Evolutionary conservation across 208 protist genomes (phyloP), one percentile per base, ranked within the genome.

Genomic region (Acanthamoeba castellanii): DNA sequence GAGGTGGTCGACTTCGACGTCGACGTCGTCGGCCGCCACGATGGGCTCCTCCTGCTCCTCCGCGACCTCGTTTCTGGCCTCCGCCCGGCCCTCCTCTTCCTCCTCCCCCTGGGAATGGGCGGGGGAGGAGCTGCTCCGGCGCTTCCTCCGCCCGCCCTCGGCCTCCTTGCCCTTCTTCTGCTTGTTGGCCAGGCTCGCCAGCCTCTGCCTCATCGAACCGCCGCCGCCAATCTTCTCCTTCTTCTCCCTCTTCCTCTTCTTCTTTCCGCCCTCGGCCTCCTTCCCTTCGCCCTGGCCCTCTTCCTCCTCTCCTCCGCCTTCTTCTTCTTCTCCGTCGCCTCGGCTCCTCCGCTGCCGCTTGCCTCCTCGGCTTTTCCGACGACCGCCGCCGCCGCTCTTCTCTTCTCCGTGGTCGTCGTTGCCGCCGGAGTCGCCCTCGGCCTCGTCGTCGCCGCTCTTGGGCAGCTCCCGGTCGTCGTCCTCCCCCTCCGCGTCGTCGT

Each of bases 241-340:
- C n/a, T n/a, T n/a, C n/a, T n/a, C n/a, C n/a, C n/a, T n/a, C 74
- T 84, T 84, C 22, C 30, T 84, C 72, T 81, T 81, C 72, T 81
- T 81, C 16, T 37, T 16, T 3, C 16, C 37, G 34, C 37, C 37
- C 7, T 13, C 32, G 25, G 7, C 32, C 47, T 52, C 47, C 47
- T 52, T 11, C 47, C 7, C 47, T 11, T 52, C 47, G 4, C 47
- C 47, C 47, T 74, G 7, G 66, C 14, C 66, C 32, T 14, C 66
- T 37, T n/a, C n/a, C n/a, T n/a, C n/a, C n/a, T n/a, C n/a, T 68
- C 61, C 61, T 68, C 25, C 61, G 61, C 16, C 61, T 68, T 84
- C 74, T 84, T 20, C 74, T 74, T 14, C 66, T 74, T 13, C 66
- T 74, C 32, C 66, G 32, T 14, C 66, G 25, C 66, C 25, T 3